A percentile compares a stretch with the other conserved stretches of the same genome.
These are phyloP conservation scores for Cladophialophora immunda DNA, from an alignment of 2,329 filamentous ascomycete species.

Conservation along the genomic window DNA sequence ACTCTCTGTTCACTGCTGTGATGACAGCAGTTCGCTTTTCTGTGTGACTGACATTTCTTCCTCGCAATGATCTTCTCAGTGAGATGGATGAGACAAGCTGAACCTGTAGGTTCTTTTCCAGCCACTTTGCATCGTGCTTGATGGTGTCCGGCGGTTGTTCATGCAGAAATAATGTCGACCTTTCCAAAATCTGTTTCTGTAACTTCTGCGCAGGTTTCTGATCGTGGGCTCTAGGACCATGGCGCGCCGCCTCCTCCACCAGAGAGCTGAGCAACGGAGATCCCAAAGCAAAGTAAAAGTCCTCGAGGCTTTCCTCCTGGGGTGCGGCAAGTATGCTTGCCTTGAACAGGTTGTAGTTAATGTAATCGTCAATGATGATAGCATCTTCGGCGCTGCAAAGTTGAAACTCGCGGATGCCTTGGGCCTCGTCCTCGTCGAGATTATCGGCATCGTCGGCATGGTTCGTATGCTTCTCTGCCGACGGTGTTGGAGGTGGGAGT, in stretches of 20 bases:
- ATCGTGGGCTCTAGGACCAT: conserved; percentile 72
- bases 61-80: conserved; percentile 77
- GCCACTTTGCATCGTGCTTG: conserved; percentile 86
- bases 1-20: conserved; percentile 64
- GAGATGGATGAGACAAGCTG: conserved; percentile 80
- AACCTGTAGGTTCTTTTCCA: conserved; percentile 84
- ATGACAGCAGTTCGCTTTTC: conserved; percentile 80
- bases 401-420: conserved; percentile 78
- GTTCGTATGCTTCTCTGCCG: conserved; percentile 49
- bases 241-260: conserved; percentile 78
- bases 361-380: conserved; percentile 85
- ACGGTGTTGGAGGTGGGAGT: conserved; percentile 52
- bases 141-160: conserved; percentile 81
- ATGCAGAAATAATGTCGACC: conserved; percentile 88
- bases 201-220: conserved; percentile 74
- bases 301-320: conserved; percentile 85
- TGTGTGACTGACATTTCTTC: conserved; percentile 72
- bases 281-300: conserved; percentile 83
- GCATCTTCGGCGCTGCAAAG: conserved; percentile 76
- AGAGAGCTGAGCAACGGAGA: conserved; percentile 77
- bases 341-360: conserved; percentile 88
- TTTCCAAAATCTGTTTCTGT: conserved; percentile 83
- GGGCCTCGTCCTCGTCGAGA: conserved; percentile 66
- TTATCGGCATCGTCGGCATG: conserved; percentile 51
- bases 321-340: conserved; percentile 84